Conservation (phyloP, 208 protist species). For the Trypanosoma vivax region DNA sequence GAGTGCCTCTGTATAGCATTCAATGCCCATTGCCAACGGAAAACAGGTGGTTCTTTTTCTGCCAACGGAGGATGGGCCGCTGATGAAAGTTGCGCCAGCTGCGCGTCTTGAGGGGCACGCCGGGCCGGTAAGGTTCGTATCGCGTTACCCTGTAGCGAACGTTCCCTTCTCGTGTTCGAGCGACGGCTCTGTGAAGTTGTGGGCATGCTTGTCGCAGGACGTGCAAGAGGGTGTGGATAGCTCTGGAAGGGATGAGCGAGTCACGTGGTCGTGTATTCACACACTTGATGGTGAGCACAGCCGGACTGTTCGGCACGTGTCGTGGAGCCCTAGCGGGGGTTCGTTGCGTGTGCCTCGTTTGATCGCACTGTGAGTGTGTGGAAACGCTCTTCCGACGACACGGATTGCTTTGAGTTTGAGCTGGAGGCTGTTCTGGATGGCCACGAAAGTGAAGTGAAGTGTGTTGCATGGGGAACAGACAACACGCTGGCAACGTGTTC, state of each 20-base stretch:
- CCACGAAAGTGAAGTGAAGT: constrained; percentile 92
- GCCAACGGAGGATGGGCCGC: constrained; percentile 1
- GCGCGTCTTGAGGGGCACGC: constrained; percentile 57
- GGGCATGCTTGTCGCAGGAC: constrained; percentile 21
- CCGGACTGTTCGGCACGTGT: constrained; percentile 71
- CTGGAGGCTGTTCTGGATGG: constrained; percentile 79
- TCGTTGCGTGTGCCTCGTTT: constrained; percentile 77
- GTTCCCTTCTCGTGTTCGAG: constrained; percentile 68
- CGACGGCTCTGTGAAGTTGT: constrained; percentile 66
- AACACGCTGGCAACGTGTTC: constrained; percentile 81
- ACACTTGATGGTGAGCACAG: constrained; percentile 69
- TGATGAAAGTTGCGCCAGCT: constrained; percentile 26
- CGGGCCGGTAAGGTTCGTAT: constrained; percentile 79
- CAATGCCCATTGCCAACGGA: neutral
- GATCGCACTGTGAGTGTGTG: constrained; percentile 78
- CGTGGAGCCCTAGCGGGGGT: constrained; percentile 78
- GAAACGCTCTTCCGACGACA: constrained; percentile 26
- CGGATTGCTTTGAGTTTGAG: constrained; percentile 36
- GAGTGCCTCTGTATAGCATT: neutral
- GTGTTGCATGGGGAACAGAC: constrained; percentile 70
- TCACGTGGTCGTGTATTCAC: constrained; percentile 39
- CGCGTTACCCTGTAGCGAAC: constrained; percentile 62
- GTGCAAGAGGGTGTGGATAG: neutral
- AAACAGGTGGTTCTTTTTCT: constrained; percentile 12
- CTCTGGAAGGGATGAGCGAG: neutral